Evolutionary conservation across 345 rosid species (phyloP), one percentile per base, ranked within the genome.

Genomic region (Populus ilicifolia): DNA sequence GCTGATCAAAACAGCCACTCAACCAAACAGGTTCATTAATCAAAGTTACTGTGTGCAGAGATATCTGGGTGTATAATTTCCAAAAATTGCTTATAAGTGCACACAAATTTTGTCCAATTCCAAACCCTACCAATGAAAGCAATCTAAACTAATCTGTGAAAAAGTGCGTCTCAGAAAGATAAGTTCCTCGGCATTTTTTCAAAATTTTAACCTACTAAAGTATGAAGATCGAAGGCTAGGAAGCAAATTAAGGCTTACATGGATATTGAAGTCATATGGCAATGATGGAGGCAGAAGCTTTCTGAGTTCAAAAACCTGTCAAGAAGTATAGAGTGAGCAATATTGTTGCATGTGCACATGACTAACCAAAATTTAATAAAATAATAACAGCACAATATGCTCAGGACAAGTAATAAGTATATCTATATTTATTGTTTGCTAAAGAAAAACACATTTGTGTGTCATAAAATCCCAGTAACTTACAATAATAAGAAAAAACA

Each of bases 211-310:
- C 65, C 52, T 10, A 62, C 29, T 69, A 21, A 39, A 38, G 75
- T 14, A n/a, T 5, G 9, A 61, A 54, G 65, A 43, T 70, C n/a
- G 27, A 59, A 27, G 13, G 23, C 29, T 59, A 35, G 36, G 25
- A 70, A 76, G 67, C n/a, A 70, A 79, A 69, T 33, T 29, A 71
- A 25, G 54, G 73, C 97, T 89, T 87, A 92, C 97, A 69, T 96
- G 99, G 80, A 96, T 90, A 75, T 93, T 93, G 79, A 96, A 96
- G 87, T 96, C 96, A 75, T 90, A 93, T 72, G 90, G 83, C 78
- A 85, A 59, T 54, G 91, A 86, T 36, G 73, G 74, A 4, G 97
- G 98, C 78, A 92, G 94, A 78, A 96, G 97, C 89, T 93, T 93
- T 83, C 94, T 84, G 66, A 96, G 97, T 83, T 92, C 87, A 81